phyloP scores from a whole-genome alignment of 176 grass and related monocot species.

The Triticum dicoccoides region DNA sequence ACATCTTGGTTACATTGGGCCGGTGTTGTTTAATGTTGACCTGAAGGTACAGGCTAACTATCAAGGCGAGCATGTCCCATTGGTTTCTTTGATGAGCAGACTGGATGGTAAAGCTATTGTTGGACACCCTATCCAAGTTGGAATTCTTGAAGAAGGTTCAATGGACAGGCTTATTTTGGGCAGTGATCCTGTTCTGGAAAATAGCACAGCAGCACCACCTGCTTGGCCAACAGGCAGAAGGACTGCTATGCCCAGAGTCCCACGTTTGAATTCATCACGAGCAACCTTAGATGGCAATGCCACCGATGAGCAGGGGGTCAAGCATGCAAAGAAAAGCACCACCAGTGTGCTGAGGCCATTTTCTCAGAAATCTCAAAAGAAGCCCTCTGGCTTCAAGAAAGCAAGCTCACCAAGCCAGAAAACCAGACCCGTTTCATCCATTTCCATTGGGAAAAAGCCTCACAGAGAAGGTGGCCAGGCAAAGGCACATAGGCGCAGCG shows the following conservation, averaged over 20 bases:
- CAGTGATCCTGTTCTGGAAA: conserved; percentile 33
- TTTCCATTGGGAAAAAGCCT: conserved; percentile 36
- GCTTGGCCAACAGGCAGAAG: conserved; percentile 76
- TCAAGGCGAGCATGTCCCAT: conserved; percentile 75
- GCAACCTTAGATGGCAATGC: conserved; percentile 34
- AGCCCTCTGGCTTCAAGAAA: conserved; percentile 44
- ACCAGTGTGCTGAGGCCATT: conserved; percentile 6
- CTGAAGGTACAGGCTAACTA: conserved; percentile 71
- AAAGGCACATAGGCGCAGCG: conserved; percentile 32
- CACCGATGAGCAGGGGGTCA: conserved; percentile 15
- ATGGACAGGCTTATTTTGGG: conserved; percentile 43
- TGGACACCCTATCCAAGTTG: conserved; percentile 71
- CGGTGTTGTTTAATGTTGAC: conserved; percentile 59
- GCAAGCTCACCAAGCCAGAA: conserved; percentile 49
- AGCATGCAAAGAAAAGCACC: conserved; percentile 22
- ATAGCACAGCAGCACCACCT: conserved; percentile 40
- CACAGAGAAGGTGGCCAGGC: conserved; percentile 13
- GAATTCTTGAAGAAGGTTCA: conserved; percentile 65
- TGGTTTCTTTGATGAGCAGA: conserved; percentile 79
- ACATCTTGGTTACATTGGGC: conserved; percentile 28
- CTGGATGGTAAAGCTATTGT: conserved; percentile 86
- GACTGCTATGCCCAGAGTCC: conserved; percentile 75
- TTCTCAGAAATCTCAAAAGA: conserved; percentile 48
- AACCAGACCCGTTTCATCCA: conserved; percentile 45
- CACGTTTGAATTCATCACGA: conserved; percentile 42